phyloP scores from a whole-genome alignment of 805 yeast genomes.

The Yamadazyma tumulicola region DNA sequence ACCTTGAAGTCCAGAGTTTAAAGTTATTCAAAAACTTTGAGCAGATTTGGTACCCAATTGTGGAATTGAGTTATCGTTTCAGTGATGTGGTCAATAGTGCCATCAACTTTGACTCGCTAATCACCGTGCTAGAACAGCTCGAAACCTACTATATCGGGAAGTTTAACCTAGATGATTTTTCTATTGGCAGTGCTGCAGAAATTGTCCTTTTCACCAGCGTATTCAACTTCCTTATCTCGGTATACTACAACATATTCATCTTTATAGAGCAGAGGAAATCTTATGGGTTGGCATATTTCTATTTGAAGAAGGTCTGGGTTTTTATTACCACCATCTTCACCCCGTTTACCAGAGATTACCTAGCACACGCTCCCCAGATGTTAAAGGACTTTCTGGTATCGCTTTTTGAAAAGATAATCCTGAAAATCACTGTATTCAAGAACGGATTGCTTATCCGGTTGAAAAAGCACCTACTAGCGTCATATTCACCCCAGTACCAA shows the following conservation, averaged over 20 bases:
- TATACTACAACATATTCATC: background rate
- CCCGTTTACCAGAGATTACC: background rate
- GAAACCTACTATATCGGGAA: constrained; percentile 1
- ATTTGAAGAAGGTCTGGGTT: constrained; percentile 1
- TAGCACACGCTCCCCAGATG: background rate
- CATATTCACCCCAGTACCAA: background rate
- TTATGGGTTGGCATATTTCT: background rate
- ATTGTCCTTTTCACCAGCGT: background rate
- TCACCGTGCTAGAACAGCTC: background rate
- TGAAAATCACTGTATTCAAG: constrained; percentile 3
- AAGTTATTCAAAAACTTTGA: background rate
- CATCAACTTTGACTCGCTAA: background rate
- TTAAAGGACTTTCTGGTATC: constrained; percentile 1
- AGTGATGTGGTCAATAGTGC: background rate
- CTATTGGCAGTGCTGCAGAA: background rate
- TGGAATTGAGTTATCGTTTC: background rate
- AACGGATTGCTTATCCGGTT: constrained; percentile 1
- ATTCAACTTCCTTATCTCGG: constrained; percentile 3
- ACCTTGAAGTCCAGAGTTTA: constrained; percentile 1
- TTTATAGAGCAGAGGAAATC: background rate
- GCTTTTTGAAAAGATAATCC: background rate
- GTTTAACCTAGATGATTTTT: background rate
- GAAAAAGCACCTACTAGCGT: background rate
- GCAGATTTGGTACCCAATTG: constrained; percentile 2
- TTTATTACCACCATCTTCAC: background rate